Percentiles rank a stretch among this genome's conserved stretches.
Conservation (phyloP, 805 yeast species). For the Schwanniomyces occidentalis region DNA sequence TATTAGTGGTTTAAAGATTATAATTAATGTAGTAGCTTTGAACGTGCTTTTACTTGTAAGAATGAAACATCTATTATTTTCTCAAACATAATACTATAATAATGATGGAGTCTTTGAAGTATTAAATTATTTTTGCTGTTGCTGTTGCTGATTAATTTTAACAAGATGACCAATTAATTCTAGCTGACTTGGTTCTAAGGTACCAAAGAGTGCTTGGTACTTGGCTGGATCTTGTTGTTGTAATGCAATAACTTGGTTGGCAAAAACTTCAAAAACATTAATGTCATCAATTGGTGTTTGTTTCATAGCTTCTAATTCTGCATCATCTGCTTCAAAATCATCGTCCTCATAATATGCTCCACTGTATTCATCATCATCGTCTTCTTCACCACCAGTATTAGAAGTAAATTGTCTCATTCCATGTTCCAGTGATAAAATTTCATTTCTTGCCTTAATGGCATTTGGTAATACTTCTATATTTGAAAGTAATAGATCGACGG, state of each 20-base stretch:
- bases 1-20: no score
- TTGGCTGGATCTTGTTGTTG: constrained; percentile 48
- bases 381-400: constrained; percentile 21
- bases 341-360: constrained; percentile 29
- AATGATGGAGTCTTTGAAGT: no score
- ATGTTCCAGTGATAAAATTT: constrained; percentile 41
- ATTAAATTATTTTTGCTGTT: constrained; percentile 5
- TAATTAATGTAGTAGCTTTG: no score
- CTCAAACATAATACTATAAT: no score
- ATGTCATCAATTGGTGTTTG: constrained; percentile 77
- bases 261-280: constrained; percentile 69
- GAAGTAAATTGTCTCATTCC: constrained; percentile 28
- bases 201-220: constrained; percentile 50
- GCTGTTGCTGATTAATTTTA: constrained; percentile 20
- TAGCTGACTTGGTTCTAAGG: constrained; percentile 34
- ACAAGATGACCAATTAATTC: constrained; percentile 30
- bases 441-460: constrained; percentile 49
- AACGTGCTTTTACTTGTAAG: no score
- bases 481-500: constrained; percentile 40
- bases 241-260: constrained; percentile 49
- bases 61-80: no score
- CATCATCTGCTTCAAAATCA: constrained; percentile 60
- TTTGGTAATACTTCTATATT: constrained; percentile 47
- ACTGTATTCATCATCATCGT: constrained; percentile 31
- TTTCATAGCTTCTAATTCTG: constrained; percentile 77